These are phyloP conservation scores for Fusarium sp. DNA, from an alignment of 2,329 filamentous ascomycete species.

Conservation along the genomic window DNA sequence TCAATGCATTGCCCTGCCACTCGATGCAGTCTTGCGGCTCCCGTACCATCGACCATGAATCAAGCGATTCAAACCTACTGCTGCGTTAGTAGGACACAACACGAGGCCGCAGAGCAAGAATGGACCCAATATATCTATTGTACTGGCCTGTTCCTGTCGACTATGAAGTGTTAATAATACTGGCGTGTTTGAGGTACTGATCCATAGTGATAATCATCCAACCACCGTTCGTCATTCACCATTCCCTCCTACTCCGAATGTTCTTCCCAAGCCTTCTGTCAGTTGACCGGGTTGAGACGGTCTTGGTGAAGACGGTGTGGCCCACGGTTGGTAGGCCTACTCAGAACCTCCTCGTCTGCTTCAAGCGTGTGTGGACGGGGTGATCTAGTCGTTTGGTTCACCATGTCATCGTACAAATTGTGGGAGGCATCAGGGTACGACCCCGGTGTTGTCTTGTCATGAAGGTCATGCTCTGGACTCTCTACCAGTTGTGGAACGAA, in stretches of 20 bases:
- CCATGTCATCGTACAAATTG: conserved; percentile 28
- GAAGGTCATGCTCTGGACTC: conserved; percentile 34
- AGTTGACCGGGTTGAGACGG: not conserved
- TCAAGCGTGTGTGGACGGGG: conserved; percentile 36
- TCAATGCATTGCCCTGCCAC: too few species aligned
- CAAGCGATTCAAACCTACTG: conserved; percentile 5
- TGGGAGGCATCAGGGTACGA: conserved; percentile 28
- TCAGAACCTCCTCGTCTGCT: conserved; percentile 25
- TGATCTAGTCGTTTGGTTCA: conserved; percentile 7
- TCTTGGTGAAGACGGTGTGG: conserved; percentile 42
- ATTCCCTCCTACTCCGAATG: not conserved
- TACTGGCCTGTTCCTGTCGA: not conserved
- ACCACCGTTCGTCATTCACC: not conserved
- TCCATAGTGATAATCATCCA: conserved; percentile 16
- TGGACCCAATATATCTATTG: conserved; percentile 34
- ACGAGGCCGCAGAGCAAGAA: not conserved
- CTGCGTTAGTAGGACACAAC: not conserved
- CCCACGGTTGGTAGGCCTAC: conserved; percentile 5
- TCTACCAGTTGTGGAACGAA: conserved; percentile 14
- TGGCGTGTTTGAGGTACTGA: conserved; percentile 33
- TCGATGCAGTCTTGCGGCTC: too few species aligned
- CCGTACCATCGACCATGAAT: not conserved
- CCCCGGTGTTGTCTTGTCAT: conserved; percentile 19
- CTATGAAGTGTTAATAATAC: conserved; percentile 39
- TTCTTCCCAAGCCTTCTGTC: conserved; percentile 1